phyloP scores from a whole-genome alignment of 192 early-diverging fungal genomes.

The Coemansia sp. region DNA sequence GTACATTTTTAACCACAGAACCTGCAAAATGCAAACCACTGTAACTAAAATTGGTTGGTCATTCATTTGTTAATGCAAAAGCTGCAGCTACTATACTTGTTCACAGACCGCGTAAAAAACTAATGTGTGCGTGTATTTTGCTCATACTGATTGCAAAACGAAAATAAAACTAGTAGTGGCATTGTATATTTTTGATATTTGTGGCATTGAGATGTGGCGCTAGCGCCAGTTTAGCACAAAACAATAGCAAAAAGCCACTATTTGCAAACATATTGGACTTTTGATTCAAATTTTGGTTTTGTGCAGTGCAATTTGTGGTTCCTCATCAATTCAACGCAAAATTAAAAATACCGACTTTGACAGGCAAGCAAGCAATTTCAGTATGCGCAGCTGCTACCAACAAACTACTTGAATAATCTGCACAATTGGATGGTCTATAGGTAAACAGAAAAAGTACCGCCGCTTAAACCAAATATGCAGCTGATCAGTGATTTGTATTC shows the following conservation, averaged over 20 bases:
- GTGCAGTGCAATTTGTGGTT: background rate
- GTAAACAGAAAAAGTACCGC: background rate
- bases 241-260: constrained; percentile 6
- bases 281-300: background rate
- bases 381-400: background rate
- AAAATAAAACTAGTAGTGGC: background rate
- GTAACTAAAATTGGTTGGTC: constrained; percentile 11
- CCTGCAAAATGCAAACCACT: background rate
- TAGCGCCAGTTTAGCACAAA: background rate
- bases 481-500: background rate
- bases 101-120: background rate
- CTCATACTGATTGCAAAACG: background rate
- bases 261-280: constrained; percentile 3
- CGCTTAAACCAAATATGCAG: background rate
- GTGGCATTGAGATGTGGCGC: background rate
- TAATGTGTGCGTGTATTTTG: constrained; percentile 4
- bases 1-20: background rate
- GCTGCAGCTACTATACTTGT: constrained; percentile 2
- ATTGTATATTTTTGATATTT: constrained; percentile 2
- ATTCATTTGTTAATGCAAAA: constrained; percentile 8
- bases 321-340: background rate
- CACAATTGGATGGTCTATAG: background rate
- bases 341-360: constrained; percentile 1
- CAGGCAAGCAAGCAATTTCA: background rate
- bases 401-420: background rate